Evolutionary conservation across 768 basidiomycete species (phyloP).

Genomic region (Mycena alexandri): DNA sequence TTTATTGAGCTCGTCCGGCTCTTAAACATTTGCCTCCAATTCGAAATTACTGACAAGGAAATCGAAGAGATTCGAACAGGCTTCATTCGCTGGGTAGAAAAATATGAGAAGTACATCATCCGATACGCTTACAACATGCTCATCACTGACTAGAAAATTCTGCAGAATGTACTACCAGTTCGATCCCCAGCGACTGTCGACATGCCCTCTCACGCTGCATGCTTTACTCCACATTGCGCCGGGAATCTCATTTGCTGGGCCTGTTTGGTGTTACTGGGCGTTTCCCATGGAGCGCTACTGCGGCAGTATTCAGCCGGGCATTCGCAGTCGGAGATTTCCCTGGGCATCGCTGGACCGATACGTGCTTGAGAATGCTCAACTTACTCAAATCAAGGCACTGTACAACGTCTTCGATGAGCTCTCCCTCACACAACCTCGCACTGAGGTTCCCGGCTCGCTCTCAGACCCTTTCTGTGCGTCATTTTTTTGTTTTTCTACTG

Average conservation of each 20-base stretch:
- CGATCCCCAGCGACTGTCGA: background rate
- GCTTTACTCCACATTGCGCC: background rate
- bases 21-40: no score
- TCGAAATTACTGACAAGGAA: background rate
- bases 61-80: background rate
- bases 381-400: background rate
- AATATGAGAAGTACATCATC: background rate
- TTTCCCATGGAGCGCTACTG: background rate
- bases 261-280: background rate
- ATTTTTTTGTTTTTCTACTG: background rate
- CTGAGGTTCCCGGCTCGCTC: background rate
- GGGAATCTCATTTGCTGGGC: no score
- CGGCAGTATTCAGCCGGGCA: background rate
- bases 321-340: background rate
- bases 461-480: background rate
- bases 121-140: no score
- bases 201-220: background rate
- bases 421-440: background rate
- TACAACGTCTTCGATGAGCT: background rate
- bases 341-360: constrained; percentile 2
- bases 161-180: background rate
- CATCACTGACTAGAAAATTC: no score
- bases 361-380: background rate
- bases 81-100: background rate
- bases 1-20: no score